Evolutionary conservation across 495 filamentous ascomycete genomes (phyloP), one percentile per base, ranked within the genome.

Genomic region (Neurospora sp.): DNA sequence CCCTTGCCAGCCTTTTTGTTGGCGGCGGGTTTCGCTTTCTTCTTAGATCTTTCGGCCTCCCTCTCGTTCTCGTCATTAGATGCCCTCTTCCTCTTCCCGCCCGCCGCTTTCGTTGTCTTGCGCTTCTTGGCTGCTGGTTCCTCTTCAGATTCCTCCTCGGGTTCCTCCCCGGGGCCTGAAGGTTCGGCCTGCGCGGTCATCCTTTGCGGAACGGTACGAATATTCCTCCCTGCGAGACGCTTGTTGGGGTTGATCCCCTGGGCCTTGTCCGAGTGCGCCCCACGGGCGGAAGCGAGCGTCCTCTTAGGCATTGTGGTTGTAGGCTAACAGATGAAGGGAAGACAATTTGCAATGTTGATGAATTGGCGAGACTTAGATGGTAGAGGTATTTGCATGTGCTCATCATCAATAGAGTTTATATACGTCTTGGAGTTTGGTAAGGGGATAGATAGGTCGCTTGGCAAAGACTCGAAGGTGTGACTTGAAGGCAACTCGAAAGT

Each of bases 381-480:
- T 40, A 40, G 39, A 39, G 10, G 1, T 7, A n/a, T n/a, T 8
- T n/a, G 18, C 7, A 44, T 46, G 3, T 46, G 42, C 18, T 48
- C 18, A 20, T n/a, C 44, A 0, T 20, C 9, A 48, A 11, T 12
- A 0, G 20, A 27, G 48, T 59, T 27, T 59, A 14, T 59, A 59
- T 31, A 59, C 27, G 11, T 7, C 1, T 59, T 31, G 1, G 11
- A 27, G 3, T 0, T 0, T 22, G 20, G 46, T 53, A 22, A 12
- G 0, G 10, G 2, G n/a, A 12, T 2, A 11, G 4, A 12, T 7
- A 27, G 5, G 48, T 7, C 0, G 20, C 4, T 22, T 3, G 0
- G n/a, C 0, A 53, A 59, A 27, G 48, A 12, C 22, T 27, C 46
- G 4, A 53, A 6, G 10, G 1, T 27, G 20, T 11, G 20, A 53